phyloP scores from a whole-genome alignment of 228 moss, liverwort and hornwort genomes.

The Sphagnum fallax region DNA sequence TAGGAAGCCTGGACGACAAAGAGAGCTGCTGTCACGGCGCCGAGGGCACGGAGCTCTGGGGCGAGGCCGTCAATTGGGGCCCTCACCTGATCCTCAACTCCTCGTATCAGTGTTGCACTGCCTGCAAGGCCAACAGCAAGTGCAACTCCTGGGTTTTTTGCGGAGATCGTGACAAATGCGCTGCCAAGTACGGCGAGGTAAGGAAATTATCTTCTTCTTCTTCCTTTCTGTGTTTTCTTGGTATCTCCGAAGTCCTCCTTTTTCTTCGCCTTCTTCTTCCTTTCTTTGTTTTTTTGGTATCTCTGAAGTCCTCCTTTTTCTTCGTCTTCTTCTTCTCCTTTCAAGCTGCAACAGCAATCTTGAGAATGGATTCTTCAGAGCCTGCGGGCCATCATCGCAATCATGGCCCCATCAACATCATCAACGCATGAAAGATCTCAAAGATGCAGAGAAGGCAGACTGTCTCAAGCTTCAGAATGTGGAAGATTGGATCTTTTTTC shows the following conservation, averaged over 20 bases:
- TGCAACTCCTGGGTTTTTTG: slow-evolving; percentile 99
- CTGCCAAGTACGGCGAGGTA: slow-evolving; percentile 51
- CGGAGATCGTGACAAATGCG: slow-evolving; percentile 42
- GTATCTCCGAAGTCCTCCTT: not conserved
- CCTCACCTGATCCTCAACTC: slow-evolving; percentile 45
- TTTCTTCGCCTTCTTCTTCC: not conserved
- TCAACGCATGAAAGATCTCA: too few species aligned
- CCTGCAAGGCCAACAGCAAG: slow-evolving; percentile 43
- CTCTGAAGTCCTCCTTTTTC: not conserved
- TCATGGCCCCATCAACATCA: too few species aligned
- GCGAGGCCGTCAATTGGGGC: slow-evolving; percentile 68
- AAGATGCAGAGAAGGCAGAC: too few species aligned
- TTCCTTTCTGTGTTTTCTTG: not conserved
- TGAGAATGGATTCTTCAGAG: not conserved
- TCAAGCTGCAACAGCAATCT: not conserved
- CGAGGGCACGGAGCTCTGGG: slow-evolving; percentile 79
- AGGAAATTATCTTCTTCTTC: not conserved
- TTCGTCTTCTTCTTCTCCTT: not conserved
- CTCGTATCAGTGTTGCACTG: slow-evolving; percentile 50
- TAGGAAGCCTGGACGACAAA: slow-evolving; percentile 2
- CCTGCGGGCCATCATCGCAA: too few species aligned
- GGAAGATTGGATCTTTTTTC: too few species aligned
- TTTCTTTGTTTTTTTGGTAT: not conserved
- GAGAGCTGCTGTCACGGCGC: slow-evolving; percentile 55
- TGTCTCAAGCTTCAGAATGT: too few species aligned